Base-by-base conservation (phyloP, 2,329 filamentous ascomycete species). In the Colletotrichum higginsianum region DNA sequence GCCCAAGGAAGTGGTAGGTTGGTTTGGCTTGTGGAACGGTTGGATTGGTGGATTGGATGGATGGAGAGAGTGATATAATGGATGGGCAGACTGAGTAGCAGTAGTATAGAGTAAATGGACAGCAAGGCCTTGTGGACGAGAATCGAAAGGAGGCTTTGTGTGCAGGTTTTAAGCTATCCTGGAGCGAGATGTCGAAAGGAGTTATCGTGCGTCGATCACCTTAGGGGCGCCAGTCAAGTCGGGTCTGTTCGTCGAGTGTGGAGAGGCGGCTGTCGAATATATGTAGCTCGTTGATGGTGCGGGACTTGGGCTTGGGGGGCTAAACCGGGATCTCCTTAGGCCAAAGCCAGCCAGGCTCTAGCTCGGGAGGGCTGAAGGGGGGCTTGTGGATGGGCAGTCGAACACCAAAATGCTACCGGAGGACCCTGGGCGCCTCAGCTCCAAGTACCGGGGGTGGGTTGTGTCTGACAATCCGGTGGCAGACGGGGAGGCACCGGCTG, bases 281-380 rank as follows among this genome's bases (percentile, higher is more conserved):
- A 70, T 72, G 69, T 72, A 72, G 69, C 66, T 72, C 47, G 42
- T 68, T 67, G 61, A 72, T 72, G 69, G 69, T 72, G 69, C 69
- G 69, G 69, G 60, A 72, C 69, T 70, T 72, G 66, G 62, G 61
- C 60, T 60, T 67, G 67, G 63, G 68, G 52, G 74, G 67, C 76
- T 78, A 71, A 75, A 75, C 78, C 79, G 75, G 78, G 78, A 79
- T 78, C 75, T 76, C 75, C 76, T 74, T 76, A 75, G 75, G 74
- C 74, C 64, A 68, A 66, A 73, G 75, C 75, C 75, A 73, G 77
- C 75, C 75, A 66, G 69, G 72, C 76, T 76, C 79, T 82, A 82
- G 80, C 78, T 80, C 73, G 75, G 79, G 76, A 82, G 79, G 80
- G 80, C 80, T 82, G 80, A 82, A 79, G 73, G 77, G 76, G 77